Evolutionary conservation across 257 asterid species (phyloP).

Genomic region (Gardenia jasminoides): DNA sequence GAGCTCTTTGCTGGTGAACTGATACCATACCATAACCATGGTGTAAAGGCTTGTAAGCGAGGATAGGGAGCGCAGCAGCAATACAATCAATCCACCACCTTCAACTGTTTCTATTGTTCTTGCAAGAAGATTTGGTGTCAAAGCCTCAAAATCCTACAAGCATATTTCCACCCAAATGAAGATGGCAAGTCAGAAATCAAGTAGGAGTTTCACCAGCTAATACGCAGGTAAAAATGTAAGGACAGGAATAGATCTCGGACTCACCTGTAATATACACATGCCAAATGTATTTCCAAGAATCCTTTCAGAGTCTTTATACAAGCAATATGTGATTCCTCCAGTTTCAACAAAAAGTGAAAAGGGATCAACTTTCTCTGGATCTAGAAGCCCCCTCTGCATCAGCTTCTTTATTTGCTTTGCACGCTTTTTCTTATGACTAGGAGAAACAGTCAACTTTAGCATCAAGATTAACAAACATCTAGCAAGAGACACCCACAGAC

Average conservation of each 20-base stretch:
- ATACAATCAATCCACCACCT: constrained; percentile 93
- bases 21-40: constrained; percentile 79
- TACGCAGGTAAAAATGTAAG: background rate
- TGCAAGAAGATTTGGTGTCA: constrained; percentile 98
- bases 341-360: constrained; percentile 75
- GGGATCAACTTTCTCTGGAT: constrained; percentile 76
- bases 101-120: constrained; percentile 99
- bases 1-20: background rate
- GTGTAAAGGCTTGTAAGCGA: constrained; percentile 85
- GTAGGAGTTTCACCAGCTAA: background rate
- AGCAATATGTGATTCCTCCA: constrained; percentile 72
- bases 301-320: constrained; percentile 87
- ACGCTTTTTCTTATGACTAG: constrained; percentile 79
- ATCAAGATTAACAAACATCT: background rate
- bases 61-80: constrained; percentile 82
- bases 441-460: background rate
- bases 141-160: constrained; percentile 84
- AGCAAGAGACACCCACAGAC: background rate
- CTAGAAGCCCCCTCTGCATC: constrained; percentile 63
- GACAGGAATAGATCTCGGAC: constrained; percentile 4
- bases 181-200: background rate
- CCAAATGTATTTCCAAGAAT: constrained; percentile 97
- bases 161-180: background rate
- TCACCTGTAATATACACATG: constrained; percentile 96
- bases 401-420: constrained; percentile 77